phyloP scores from a whole-genome alignment of 73 alveolate species.

The Durusdinium trenchii region DNA sequence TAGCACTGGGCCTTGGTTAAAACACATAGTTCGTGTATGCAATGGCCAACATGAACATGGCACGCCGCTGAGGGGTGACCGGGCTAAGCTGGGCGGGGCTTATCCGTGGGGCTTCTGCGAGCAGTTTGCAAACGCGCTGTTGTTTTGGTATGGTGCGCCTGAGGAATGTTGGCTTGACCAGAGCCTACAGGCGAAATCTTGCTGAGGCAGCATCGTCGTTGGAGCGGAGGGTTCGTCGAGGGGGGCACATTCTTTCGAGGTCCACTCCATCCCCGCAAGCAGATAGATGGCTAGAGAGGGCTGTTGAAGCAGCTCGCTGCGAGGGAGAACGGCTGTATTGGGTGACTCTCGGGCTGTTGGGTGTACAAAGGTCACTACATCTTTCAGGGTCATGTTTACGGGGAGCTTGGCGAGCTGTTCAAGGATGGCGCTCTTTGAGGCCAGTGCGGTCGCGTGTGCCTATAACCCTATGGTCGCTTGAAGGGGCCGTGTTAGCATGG shows the following conservation, averaged over 20 bases:
- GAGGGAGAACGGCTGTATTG: neutral
- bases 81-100: neutral
- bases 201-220: neutral
- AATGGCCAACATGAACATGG: neutral
- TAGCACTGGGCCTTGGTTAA: neutral
- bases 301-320: neutral
- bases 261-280: neutral
- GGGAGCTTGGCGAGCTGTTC: neutral
- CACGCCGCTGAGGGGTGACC: neutral
- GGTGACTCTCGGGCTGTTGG: neutral
- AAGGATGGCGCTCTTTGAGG: neutral
- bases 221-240: neutral
- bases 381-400: neutral
- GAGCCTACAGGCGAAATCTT: neutral
- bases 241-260: neutral
- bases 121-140: neutral
- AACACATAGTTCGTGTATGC: neutral
- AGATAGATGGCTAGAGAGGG: neutral
- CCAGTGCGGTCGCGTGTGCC: neutral
- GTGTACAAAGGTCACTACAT: neutral
- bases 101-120: neutral
- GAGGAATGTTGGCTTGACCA: neutral
- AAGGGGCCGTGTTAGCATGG: too few species aligned
- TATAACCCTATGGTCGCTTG: too few species aligned
- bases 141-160: neutral